phyloP scores from a whole-genome alignment of 305 asterid genomes.

The Petunia hybrid region DNA sequence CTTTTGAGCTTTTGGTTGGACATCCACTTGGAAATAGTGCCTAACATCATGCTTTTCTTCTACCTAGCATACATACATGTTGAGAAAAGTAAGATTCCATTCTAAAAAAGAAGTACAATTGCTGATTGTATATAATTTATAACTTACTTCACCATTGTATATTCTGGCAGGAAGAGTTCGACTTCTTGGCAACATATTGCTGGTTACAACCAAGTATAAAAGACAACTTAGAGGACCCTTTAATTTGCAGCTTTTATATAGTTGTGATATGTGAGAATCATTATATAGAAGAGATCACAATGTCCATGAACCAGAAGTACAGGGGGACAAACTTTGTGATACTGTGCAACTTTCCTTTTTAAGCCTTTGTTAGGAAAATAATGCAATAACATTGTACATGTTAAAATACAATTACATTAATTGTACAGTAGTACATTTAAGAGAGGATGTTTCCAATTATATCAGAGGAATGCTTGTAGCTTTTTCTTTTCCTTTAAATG shows the following conservation, averaged over 20 bases:
- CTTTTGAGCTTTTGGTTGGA: constrained; percentile 39
- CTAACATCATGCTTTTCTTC: constrained; percentile 48
- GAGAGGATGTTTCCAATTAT: background rate
- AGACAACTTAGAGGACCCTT: no score
- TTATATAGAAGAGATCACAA: background rate
- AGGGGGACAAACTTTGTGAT: background rate
- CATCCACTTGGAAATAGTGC: constrained; percentile 47
- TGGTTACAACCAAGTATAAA: background rate
- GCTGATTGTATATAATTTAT: background rate
- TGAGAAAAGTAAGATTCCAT: background rate
- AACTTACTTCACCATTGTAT: constrained; percentile 43
- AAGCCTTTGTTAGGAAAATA: background rate
- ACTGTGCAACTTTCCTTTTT: background rate
- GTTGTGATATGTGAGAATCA: background rate
- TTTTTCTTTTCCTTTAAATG: no score
- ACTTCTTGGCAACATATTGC: constrained; percentile 47
- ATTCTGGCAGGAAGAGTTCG: constrained; percentile 52
- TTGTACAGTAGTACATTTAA: background rate
- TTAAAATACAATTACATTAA: background rate
- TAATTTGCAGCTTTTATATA: no score
- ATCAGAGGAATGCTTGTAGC: no score
- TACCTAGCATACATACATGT: constrained; percentile 31
- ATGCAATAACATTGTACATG: background rate
- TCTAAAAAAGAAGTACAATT: background rate
- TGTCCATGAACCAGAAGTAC: background rate